Conservation (phyloP, 2,329 filamentous ascomycete species). For the Botryosphaeria dothidea region DNA sequence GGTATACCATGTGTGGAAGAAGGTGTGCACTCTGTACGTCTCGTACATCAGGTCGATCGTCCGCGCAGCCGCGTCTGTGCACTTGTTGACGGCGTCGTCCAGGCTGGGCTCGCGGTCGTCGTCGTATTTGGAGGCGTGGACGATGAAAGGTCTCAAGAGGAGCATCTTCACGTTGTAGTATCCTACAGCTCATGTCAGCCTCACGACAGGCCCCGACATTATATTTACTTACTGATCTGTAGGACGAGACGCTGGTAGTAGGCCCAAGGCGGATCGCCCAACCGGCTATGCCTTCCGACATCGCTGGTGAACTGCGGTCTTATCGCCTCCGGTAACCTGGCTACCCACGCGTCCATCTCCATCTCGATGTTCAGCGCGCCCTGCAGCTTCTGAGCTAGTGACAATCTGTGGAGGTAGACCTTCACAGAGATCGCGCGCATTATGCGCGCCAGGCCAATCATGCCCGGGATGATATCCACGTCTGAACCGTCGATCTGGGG, state of each 20-base stretch:
- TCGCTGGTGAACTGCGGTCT: slow-evolving; percentile 31
- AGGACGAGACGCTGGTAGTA: slow-evolving; percentile 41
- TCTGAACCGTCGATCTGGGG: slow-evolving; percentile 35
- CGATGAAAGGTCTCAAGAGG: slow-evolving; percentile 39
- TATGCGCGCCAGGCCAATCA: slow-evolving; percentile 43
- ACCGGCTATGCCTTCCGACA: slow-evolving; percentile 28
- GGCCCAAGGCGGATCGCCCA: slow-evolving; percentile 39
- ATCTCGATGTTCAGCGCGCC: slow-evolving; percentile 38
- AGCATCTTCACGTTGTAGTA: slow-evolving; percentile 46
- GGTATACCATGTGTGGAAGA: slow-evolving; percentile 44
- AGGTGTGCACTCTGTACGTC: slow-evolving; percentile 40
- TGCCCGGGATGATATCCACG: slow-evolving; percentile 42
- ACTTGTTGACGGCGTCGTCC: slow-evolving; percentile 37
- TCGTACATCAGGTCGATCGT: slow-evolving; percentile 44
- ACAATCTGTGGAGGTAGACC: slow-evolving; percentile 40
- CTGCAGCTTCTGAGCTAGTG: slow-evolving; percentile 37
- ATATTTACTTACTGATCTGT: slow-evolving; percentile 38
- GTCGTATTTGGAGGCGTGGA: slow-evolving; percentile 30
- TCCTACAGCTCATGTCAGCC: background rate
- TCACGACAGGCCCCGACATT: no score
- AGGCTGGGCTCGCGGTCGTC: slow-evolving; percentile 24
- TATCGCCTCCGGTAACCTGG: slow-evolving; percentile 33
- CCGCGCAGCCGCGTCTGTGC: slow-evolving; percentile 40
- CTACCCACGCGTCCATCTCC: slow-evolving; percentile 39
- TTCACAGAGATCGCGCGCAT: slow-evolving; percentile 42